Evolutionary conservation across 2,329 filamentous ascomycete genomes (phyloP).

Genomic region (Colletotrichum lini): DNA sequence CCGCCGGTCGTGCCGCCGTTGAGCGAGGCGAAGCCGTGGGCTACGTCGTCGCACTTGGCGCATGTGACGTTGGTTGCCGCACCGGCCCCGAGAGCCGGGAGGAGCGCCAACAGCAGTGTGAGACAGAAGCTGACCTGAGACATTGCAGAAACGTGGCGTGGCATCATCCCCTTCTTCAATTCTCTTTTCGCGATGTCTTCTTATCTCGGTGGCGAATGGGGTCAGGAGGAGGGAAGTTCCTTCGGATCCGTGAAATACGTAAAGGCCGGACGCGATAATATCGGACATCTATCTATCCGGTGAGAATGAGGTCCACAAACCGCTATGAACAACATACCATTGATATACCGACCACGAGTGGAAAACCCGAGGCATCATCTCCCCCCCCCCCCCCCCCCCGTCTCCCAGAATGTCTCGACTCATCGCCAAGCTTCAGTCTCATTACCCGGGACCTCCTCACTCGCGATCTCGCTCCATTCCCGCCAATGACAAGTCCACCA

Average conservation of each 20-base stretch:
- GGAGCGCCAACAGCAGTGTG: neutral
- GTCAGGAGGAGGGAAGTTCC: no score
- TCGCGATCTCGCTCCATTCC: neutral
- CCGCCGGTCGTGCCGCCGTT: constrained; percentile 44
- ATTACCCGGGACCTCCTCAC: neutral
- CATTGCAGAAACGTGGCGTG: neutral
- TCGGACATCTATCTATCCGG: no score
- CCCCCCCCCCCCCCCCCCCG: no score
- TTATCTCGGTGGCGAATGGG: no score
- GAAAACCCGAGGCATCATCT: no score
- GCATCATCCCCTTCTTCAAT: neutral
- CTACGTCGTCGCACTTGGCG: constrained; percentile 4
- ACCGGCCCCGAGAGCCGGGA: neutral
- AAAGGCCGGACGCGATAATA: no score
- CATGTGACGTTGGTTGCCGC: neutral
- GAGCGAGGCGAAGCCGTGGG: constrained; percentile 42
- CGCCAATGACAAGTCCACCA: neutral
- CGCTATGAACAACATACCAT: no score
- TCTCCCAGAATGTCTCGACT: neutral
- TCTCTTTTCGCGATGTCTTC: no score
- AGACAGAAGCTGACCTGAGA: neutral
- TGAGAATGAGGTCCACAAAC: no score
- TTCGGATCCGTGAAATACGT: no score
- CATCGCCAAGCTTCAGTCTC: neutral
- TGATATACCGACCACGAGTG: no score